These are phyloP conservation scores for Trametes hirsuta DNA, from an alignment of 1,284 basidiomycete genomes.

Conservation along the genomic window DNA sequence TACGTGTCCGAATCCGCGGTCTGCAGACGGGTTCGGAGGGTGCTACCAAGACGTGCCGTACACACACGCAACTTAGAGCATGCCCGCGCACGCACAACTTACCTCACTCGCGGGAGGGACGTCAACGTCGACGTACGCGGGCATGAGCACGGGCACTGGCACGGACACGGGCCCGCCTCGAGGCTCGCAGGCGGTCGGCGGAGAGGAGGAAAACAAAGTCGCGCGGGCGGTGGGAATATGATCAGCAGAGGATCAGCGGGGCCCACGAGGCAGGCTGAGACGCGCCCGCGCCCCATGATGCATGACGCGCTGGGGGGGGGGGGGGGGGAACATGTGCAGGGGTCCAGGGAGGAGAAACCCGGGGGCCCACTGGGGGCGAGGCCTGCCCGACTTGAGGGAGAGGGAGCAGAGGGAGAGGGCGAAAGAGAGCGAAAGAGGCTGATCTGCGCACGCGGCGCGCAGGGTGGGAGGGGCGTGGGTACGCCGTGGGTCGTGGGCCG, in stretches of 20 bases:
- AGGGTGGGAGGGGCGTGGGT: constrained; percentile 3
- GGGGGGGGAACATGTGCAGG: neutral
- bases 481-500: no score
- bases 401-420: neutral
- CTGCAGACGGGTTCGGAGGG: neutral
- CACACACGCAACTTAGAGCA: no score
- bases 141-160: no score
- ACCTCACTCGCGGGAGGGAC: no score
- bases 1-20: neutral
- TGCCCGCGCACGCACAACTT: no score
- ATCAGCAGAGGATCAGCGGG: constrained; percentile 1
- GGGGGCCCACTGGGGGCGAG: no score
- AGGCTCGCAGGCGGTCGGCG: neutral
- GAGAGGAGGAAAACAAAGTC: neutral
- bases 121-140: no score
- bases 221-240: neutral
- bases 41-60: no score
- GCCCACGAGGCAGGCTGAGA: constrained; percentile 8
- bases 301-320: neutral
- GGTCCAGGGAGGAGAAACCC: neutral
- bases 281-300: neutral
- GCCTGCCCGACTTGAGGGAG: no score
- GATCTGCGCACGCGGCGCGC: constrained; percentile 1
- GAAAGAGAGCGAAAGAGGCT: neutral
- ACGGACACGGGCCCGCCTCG: neutral